Percentiles rank a stretch among this genome's conserved stretches.
Conservation (phyloP, 768 basidiomycete genomes). For the Tephrocybe rancida region DNA sequence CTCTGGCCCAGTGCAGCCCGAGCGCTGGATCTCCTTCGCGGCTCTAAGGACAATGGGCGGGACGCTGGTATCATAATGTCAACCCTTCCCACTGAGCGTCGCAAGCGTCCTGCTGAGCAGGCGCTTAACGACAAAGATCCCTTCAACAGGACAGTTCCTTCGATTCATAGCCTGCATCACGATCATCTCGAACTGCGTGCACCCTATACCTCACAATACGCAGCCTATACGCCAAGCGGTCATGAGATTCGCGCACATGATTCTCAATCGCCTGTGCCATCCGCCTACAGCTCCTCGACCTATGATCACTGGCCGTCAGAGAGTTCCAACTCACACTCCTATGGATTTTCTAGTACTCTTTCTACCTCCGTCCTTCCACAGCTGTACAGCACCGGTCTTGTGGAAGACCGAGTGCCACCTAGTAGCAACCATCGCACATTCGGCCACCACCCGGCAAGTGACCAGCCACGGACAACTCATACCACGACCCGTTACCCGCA, state of each 20-base stretch:
- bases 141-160: constrained; percentile 2
- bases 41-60: constrained; percentile 49
- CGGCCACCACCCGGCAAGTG: constrained; percentile 1
- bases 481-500: constrained; percentile 44
- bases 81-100: constrained; percentile 33
- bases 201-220: constrained; percentile 16
- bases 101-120: constrained; percentile 65
- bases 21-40: constrained; percentile 71
- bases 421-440: constrained; percentile 4
- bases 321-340: constrained; percentile 22
- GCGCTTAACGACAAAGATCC: constrained; percentile 36
- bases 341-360: constrained; percentile 45
- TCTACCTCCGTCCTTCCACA: constrained; percentile 78
- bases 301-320: constrained; percentile 52
- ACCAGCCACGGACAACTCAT: constrained; percentile 20
- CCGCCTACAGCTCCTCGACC: constrained; percentile 10
- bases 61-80: constrained; percentile 22
- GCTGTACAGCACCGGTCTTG: constrained; percentile 72
- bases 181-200: constrained; percentile 22
- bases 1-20: constrained; percentile 81
- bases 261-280: constrained; percentile 1
- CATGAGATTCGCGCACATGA: constrained; percentile 9
- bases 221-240: constrained; percentile 10
- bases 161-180: constrained; percentile 1
- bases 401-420: constrained; percentile 44